Evolutionary conservation across 495 filamentous ascomycete genomes (phyloP).

Genomic region (Melanomma pulvis-pyrius): DNA sequence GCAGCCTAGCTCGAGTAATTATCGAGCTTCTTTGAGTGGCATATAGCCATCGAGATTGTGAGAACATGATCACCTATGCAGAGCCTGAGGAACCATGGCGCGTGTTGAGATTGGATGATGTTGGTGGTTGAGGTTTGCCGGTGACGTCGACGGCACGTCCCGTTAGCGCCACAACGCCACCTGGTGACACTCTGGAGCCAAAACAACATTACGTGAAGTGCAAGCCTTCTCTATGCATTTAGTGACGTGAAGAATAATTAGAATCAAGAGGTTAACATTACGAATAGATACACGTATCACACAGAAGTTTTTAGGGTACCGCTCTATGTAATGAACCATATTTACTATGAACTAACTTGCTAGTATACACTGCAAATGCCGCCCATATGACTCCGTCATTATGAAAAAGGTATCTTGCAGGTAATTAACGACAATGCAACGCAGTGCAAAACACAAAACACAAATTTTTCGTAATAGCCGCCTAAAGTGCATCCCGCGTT

Average conservation of each 20-base stretch:
- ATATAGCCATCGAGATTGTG: background rate
- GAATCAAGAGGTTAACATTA: too few species aligned
- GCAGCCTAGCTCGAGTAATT: background rate
- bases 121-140: too few species aligned
- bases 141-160: too few species aligned
- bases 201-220: too few species aligned
- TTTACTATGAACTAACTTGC: background rate
- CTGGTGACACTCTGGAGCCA: too few species aligned
- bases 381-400: slow-evolving; percentile 20
- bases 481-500: slow-evolving; percentile 1
- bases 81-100: background rate
- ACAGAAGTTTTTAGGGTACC: background rate
- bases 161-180: too few species aligned
- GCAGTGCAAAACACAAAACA: slow-evolving; percentile 13
- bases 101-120: background rate
- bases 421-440: slow-evolving; percentile 2
- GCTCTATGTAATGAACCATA: background rate
- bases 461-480: slow-evolving; percentile 9
- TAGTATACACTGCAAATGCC: slow-evolving; percentile 31
- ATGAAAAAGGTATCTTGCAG: slow-evolving; percentile 35
- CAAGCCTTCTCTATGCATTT: too few species aligned
- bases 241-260: too few species aligned
- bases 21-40: background rate
- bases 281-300: too few species aligned
- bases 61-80: background rate